A percentile compares a stretch with the other conserved stretches of the same genome.
Conservation (phyloP, 2,329 filamentous ascomycete species). For the Clarireedia hainanense region DNA sequence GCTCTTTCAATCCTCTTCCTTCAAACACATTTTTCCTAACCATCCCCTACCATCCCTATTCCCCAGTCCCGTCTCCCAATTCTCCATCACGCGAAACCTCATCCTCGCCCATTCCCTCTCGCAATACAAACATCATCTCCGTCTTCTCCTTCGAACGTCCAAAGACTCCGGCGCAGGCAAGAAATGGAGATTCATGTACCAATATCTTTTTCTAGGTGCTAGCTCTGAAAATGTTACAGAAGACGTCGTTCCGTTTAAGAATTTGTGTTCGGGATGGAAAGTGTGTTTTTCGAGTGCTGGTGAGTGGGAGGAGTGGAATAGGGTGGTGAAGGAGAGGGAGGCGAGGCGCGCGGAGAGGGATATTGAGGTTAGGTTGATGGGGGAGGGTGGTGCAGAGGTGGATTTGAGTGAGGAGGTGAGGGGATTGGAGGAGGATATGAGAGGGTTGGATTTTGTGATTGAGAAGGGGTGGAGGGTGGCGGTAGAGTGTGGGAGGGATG, state of each 20-base stretch:
- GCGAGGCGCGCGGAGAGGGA: background rate
- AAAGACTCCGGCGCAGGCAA: background rate
- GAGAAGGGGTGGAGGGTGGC: background rate
- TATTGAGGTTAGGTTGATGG: background rate
- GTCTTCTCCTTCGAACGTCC: background rate
- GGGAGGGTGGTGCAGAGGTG: background rate
- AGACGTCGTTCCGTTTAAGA: background rate
- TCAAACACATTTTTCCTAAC: background rate
- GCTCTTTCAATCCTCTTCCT: background rate
- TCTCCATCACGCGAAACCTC: background rate
- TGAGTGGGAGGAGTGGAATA: background rate
- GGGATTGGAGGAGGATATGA: background rate
- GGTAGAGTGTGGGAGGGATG: background rate
- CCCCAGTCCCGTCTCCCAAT: background rate
- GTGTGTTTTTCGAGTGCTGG: background rate
- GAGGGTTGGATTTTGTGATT: background rate
- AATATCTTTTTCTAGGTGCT: background rate
- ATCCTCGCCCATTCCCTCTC: background rate
- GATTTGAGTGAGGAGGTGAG: background rate
- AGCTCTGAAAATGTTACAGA: background rate
- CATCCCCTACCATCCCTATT: background rate
- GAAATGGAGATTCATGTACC: background rate
- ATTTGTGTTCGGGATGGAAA: background rate
- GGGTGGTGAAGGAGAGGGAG: background rate
- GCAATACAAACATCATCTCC: background rate